Base-by-base conservation (phyloP, 164 flowering plant genomes). In the Berberis thunbergii region DNA sequence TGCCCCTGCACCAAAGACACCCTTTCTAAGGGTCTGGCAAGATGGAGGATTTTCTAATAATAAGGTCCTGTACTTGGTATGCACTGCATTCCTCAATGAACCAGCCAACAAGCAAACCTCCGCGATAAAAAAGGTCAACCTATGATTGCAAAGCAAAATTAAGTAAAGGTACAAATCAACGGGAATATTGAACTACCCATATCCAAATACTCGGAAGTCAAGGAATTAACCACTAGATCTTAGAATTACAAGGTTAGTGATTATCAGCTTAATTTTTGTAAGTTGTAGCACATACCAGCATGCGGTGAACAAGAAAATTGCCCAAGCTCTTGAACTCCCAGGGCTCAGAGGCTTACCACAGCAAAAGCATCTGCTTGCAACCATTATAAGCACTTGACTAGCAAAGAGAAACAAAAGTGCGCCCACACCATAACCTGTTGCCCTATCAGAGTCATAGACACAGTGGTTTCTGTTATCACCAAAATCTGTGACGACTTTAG, bases 41-140 rank as follows among this genome's bases (percentile, higher is more conserved):
- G 86, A 77, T 4, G 79, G 89, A 43, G 72, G 70, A 2, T 76
- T 57, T 0, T 61, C 72, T 3, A 46, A 49, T 50, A 77, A 78
- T 7, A 75, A 43, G 38, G 71, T 66, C 66, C 77, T 69, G 81
- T 84, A 87, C 72, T 81, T 88, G 68, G 93, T 83, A 83, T 87
- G 95, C 72, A 85, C 81, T 6, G 95, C 97, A 61, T 94, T 94
- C 75, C 76, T 80, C 44, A 86, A 86, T 6, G 97, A 88, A 53
- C 88, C 99, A n/a, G 93, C 95, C 57, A 91, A 64, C 78, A 94
- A 70, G 80, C 91, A 88, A 2, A 67, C 69, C 80, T 94, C 97
- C 0, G 97, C 99, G 41, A 88, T 81, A 54, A 86, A 12, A 67
- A 89, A 91, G 42, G 82, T 78, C 49, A 88, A 59, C 98, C 98